Percentiles rank a stretch among this genome's conserved stretches.
Evolutionary conservation across 768 basidiomycete genomes (phyloP).

Genomic region (Lactarius indigo): DNA sequence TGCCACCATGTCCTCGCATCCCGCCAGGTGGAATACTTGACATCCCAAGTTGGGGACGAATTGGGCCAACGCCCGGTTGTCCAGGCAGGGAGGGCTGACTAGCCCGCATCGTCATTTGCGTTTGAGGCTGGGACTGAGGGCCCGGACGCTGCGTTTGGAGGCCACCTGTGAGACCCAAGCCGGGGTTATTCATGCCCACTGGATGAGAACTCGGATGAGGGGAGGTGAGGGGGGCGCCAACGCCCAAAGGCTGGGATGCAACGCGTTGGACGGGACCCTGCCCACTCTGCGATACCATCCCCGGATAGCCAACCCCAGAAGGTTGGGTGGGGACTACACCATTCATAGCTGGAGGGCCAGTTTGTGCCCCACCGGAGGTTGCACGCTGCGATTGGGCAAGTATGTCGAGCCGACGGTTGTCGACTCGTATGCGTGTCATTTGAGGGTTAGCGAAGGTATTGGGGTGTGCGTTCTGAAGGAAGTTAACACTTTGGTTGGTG

Average conservation of each 20-base stretch:
- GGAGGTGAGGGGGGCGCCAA: constrained; percentile 5
- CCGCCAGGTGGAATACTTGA: constrained; percentile 27
- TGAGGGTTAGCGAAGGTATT: constrained; percentile 15
- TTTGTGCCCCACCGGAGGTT: constrained; percentile 10
- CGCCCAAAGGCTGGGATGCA: constrained; percentile 46
- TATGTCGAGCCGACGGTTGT: constrained; percentile 8
- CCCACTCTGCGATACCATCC: constrained; percentile 13
- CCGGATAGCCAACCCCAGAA: constrained; percentile 20
- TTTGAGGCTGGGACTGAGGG: constrained; percentile 33
- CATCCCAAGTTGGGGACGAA: constrained; percentile 36
- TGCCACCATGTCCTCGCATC: constrained; percentile 37
- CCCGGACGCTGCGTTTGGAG: constrained; percentile 36
- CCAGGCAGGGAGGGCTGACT: constrained; percentile 31
- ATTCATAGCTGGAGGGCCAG: constrained; percentile 15
- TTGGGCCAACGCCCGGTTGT: constrained; percentile 35
- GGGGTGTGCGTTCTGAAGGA: constrained; percentile 31
- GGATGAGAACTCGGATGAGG: constrained; percentile 16
- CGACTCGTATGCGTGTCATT: constrained; percentile 1
- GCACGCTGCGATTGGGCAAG: constrained; percentile 17
- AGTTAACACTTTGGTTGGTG: constrained; percentile 31
- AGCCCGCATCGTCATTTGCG: constrained; percentile 33
- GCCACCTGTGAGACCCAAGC: constrained; percentile 37
- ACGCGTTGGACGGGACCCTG: constrained; percentile 43
- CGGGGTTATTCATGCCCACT: constrained; percentile 30
- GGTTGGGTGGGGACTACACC: constrained; percentile 24